Percentiles rank a stretch among this genome's conserved stretches.
These are phyloP conservation scores for Xylaria intraflava DNA, from an alignment of 495 filamentous ascomycete species.

Conservation along the genomic window DNA sequence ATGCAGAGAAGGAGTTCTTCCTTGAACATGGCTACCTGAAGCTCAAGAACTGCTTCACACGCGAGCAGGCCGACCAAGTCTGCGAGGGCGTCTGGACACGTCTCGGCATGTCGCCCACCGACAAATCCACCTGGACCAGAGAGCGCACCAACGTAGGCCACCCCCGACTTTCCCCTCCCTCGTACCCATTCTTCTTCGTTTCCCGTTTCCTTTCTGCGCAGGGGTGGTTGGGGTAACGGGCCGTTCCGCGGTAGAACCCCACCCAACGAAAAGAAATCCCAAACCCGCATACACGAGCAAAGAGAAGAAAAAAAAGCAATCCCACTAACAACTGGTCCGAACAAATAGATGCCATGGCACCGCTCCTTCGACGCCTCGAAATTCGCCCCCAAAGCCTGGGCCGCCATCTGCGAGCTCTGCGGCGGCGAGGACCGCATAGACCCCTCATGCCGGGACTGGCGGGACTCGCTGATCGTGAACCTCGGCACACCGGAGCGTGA, in stretches of 20 bases:
- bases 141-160: constrained; percentile 40
- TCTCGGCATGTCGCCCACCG: constrained; percentile 58
- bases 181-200: background rate
- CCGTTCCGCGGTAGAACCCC: too few species aligned
- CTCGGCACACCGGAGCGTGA: constrained; percentile 54
- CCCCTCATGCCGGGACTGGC: constrained; percentile 49
- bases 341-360: constrained; percentile 54
- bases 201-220: background rate
- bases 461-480: constrained; percentile 67
- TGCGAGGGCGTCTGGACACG: constrained; percentile 59
- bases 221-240: too few species aligned
- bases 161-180: background rate
- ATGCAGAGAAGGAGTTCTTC: constrained; percentile 59
- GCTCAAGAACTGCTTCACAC: constrained; percentile 53
- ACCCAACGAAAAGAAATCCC: background rate
- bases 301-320: background rate
- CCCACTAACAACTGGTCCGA: background rate
- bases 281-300: background rate
- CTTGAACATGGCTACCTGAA: constrained; percentile 60
- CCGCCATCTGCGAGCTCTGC: constrained; percentile 62
- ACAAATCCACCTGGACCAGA: constrained; percentile 60
- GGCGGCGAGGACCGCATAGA: constrained; percentile 56
- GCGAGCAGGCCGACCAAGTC: constrained; percentile 51
- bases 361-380: constrained; percentile 44
- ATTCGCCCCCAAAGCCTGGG: constrained; percentile 64